A percentile compares a stretch with the other conserved stretches of the same genome.
Evolutionary conservation across 805 yeast genomes (phyloP).

Genomic region (Kazachstania africana): DNA sequence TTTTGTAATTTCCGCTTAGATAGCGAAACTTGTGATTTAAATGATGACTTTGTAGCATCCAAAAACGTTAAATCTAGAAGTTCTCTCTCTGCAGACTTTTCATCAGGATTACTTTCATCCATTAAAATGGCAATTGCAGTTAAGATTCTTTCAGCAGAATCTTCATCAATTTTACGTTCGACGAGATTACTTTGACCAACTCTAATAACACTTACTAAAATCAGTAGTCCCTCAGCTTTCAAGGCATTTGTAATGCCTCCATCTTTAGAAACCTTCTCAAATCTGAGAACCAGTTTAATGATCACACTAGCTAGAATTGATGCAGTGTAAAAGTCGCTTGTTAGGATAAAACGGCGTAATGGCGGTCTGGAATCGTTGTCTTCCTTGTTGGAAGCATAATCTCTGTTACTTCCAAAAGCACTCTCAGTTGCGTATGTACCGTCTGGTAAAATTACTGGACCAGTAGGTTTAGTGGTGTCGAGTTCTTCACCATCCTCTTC

Average conservation of each 20-base stretch:
- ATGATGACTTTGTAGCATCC: slow-evolving; percentile 81
- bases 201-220: slow-evolving; percentile 83
- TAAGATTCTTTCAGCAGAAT: slow-evolving; percentile 86
- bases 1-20: slow-evolving; percentile 49
- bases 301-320: slow-evolving; percentile 81
- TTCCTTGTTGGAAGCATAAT: slow-evolving; percentile 61
- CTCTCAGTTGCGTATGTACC: slow-evolving; percentile 98
- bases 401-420: slow-evolving; percentile 73
- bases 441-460: slow-evolving; percentile 90
- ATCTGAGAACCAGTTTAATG: slow-evolving; percentile 75
- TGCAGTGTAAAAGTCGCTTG: slow-evolving; percentile 85
- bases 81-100: slow-evolving; percentile 29
- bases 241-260: slow-evolving; percentile 62
- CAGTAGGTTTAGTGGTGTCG: slow-evolving; percentile 30
- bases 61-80: slow-evolving; percentile 58
- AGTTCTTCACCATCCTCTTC: slow-evolving; percentile 16
- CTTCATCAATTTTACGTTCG: slow-evolving; percentile 80
- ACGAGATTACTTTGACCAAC: slow-evolving; percentile 68
- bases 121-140: slow-evolving; percentile 69
- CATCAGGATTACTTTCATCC: slow-evolving; percentile 43
- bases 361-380: slow-evolving; percentile 50
- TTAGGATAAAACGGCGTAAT: slow-evolving; percentile 66
- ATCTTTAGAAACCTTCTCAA: slow-evolving; percentile 44
- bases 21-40: slow-evolving; percentile 51
- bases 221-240: slow-evolving; percentile 88